Evolutionary conservation across 164 flowering plant genomes (phyloP).

Genomic region (Sextonia rubra): DNA sequence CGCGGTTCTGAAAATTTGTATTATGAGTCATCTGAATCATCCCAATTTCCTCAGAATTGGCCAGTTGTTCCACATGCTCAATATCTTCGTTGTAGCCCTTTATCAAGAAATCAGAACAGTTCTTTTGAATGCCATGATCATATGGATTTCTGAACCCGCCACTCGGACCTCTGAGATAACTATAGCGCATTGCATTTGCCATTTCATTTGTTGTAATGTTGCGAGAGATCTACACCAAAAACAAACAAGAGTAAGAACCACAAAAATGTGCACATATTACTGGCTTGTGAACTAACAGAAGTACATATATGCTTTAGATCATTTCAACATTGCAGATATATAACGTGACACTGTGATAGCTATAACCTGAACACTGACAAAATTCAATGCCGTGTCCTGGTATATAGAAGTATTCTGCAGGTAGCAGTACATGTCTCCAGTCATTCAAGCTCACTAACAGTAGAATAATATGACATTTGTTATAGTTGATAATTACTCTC

Average conservation of each 20-base stretch:
- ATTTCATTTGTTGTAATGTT: slow-evolving; percentile 92
- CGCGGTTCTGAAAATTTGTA: slow-evolving; percentile 47
- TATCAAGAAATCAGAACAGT: slow-evolving; percentile 80
- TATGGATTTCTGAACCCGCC: slow-evolving; percentile 85
- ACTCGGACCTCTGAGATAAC: slow-evolving; percentile 76
- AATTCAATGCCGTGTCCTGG: background rate
- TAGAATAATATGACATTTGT: no score
- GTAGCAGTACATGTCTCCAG: no score
- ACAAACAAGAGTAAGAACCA: background rate
- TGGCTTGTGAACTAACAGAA: background rate
- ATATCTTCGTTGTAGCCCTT: slow-evolving; percentile 85
- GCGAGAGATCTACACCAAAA: slow-evolving; percentile 59
- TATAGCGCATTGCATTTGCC: slow-evolving; percentile 84
- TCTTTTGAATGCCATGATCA: slow-evolving; percentile 70
- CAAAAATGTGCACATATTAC: background rate
- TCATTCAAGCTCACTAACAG: no score
- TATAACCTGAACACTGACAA: background rate
- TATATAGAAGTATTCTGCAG: background rate
- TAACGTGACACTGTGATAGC: background rate
- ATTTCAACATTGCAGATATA: no score
- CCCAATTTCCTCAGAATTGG: slow-evolving; percentile 53
- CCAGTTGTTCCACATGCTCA: slow-evolving; percentile 36
- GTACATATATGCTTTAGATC: background rate
- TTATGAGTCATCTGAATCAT: slow-evolving; percentile 52
- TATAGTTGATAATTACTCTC: no score